These are phyloP conservation scores for Paramecium pentaurelia DNA, from an alignment of 73 alveolate species.

Conservation along the genomic window DNA sequence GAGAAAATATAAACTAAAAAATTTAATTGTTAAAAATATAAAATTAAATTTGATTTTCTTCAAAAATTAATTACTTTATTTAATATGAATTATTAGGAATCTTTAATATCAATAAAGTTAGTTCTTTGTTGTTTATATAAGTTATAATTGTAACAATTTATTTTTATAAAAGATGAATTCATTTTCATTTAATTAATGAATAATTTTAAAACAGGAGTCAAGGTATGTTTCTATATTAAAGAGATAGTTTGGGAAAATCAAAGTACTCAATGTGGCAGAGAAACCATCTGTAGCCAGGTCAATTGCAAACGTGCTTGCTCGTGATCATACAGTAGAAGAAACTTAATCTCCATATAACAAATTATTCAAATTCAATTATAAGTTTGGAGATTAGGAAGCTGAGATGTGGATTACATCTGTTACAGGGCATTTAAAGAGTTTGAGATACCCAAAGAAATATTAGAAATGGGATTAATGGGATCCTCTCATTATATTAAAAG, in stretches of 20 bases:
- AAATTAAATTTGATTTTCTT: neutral
- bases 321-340: neutral
- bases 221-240: neutral
- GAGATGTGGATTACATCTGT: conserved; percentile 82
- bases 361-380: conserved; percentile 81
- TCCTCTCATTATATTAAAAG: conserved; percentile 44
- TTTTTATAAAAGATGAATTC: neutral
- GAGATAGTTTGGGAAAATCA: neutral
- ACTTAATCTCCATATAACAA: conserved; percentile 82
- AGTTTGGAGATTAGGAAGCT: conserved; percentile 42
- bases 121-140: neutral
- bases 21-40: no score
- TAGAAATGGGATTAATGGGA: conserved; percentile 52
- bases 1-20: neutral
- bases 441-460: conserved; percentile 56
- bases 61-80: no score
- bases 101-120: neutral
- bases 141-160: neutral
- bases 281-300: conserved; percentile 98
- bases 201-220: neutral
- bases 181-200: neutral
- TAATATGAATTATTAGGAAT: neutral
- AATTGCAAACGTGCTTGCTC: conserved; percentile 73
- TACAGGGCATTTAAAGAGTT: conserved; percentile 69
- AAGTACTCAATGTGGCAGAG: conserved; percentile 95